phyloP scores from a whole-genome alignment of 176 grass and related monocot genomes.

The Eremochloa ophiuroides region DNA sequence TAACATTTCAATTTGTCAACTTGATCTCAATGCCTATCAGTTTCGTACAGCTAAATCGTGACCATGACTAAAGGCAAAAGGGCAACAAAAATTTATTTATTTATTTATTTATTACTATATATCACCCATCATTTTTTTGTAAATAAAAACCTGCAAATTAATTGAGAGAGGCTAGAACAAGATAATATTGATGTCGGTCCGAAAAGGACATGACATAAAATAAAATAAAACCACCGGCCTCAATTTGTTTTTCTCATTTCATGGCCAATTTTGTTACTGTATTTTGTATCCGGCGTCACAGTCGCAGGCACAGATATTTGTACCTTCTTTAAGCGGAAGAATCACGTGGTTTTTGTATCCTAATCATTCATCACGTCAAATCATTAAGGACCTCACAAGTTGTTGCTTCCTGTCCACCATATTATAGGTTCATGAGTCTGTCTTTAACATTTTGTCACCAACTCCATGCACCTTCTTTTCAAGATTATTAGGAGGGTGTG shows the following conservation, averaged over 20 bases:
- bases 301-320: background rate
- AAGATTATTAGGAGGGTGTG: background rate
- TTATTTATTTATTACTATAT: background rate
- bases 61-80: background rate
- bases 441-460: background rate
- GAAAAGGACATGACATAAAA: background rate
- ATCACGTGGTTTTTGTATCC: conserved; percentile 14
- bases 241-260: background rate
- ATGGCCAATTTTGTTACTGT: background rate
- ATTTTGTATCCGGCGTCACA: background rate
- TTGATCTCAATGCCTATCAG: background rate
- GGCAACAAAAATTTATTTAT: background rate
- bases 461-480: background rate
- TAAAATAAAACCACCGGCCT: too few species aligned
- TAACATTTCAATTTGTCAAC: background rate
- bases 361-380: conserved; percentile 23
- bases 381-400: background rate
- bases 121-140: too few species aligned
- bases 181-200: background rate
- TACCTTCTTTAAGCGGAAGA: background rate
- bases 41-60: background rate
- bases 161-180: background rate
- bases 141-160: background rate
- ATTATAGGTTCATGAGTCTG: background rate
- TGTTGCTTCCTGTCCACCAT: background rate